These are phyloP conservation scores for Penicillium odoratum DNA, from an alignment of 495 filamentous ascomycete species.

Conservation along the genomic window DNA sequence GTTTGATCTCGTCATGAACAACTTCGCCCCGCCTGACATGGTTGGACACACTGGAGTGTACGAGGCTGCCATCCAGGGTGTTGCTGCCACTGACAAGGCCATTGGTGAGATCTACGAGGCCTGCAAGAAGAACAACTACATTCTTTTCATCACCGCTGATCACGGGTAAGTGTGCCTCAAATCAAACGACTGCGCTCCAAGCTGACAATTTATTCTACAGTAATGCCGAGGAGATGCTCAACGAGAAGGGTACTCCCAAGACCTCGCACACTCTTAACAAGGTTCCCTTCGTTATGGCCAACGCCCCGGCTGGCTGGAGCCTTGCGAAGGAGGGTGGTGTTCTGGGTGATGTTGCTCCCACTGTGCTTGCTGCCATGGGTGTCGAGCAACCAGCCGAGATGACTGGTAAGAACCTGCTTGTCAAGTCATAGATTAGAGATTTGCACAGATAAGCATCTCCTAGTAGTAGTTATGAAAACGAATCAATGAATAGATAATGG, in stretches of 20 bases:
- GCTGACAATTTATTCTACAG: constrained; percentile 18
- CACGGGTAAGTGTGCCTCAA: constrained; percentile 63
- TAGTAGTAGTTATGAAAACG: constrained; percentile 21
- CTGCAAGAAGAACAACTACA: constrained; percentile 88
- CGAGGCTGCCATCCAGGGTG: constrained; percentile 87
- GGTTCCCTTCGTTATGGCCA: constrained; percentile 97
- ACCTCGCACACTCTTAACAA: constrained; percentile 97
- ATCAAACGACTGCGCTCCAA: constrained; percentile 16
- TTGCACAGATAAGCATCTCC: constrained; percentile 7
- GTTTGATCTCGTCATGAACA: constrained; percentile 98
- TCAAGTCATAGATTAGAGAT: constrained; percentile 55
- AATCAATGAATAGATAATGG: constrained; percentile 26
- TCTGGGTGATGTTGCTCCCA: constrained; percentile 93
- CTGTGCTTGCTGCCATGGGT: constrained; percentile 86
- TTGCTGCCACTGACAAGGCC: constrained; percentile 83
- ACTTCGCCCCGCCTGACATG: constrained; percentile 99
- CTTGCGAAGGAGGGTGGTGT: constrained; percentile 85
- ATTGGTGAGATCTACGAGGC: constrained; percentile 89
- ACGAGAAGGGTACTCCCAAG: constrained; percentile 90
- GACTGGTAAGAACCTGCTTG: constrained; percentile 78
- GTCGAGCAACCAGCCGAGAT: constrained; percentile 87
- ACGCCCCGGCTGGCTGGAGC: constrained; percentile 86
- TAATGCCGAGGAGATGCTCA: constrained; percentile 99
- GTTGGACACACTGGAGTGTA: constrained; percentile 98
- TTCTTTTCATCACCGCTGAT: constrained; percentile 92